phyloP scores from a whole-genome alignment of 2,329 filamentous ascomycete genomes.

The Esteya vermicola region DNA sequence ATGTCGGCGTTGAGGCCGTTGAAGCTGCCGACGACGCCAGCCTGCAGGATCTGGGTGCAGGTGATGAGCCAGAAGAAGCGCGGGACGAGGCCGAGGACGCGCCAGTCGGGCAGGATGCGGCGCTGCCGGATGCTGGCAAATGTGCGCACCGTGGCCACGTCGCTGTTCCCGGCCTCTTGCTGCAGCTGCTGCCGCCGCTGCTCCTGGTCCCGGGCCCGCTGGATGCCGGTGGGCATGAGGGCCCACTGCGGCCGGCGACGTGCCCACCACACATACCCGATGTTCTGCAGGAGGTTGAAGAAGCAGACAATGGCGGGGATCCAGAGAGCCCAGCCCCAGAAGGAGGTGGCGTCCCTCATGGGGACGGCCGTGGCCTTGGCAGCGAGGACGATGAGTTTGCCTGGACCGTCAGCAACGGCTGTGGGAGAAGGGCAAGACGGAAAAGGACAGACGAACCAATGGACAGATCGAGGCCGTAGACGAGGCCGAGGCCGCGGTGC shows the following conservation, averaged over 20 bases:
- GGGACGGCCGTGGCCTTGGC: conserved; percentile 15
- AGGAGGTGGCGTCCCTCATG: conserved; percentile 13
- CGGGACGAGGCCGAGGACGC: conserved; percentile 8
- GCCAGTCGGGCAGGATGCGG: conserved; percentile 3
- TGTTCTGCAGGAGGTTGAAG: conserved; percentile 6
- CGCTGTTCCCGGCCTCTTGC: no score
- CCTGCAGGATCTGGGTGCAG: conserved; percentile 13
- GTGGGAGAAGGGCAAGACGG: no score
- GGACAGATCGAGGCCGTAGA: conserved; percentile 13
- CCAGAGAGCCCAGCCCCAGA: conserved; percentile 17
- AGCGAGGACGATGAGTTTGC: conserved; percentile 13
- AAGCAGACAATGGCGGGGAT: conserved; percentile 10
- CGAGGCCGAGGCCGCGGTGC: conserved; percentile 12
- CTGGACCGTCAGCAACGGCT: no score
- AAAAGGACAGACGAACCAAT: no score
- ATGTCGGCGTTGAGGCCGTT: conserved; percentile 4
- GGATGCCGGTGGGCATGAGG: conserved; percentile 12
- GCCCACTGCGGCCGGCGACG: conserved; percentile 12
- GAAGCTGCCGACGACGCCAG: conserved; percentile 9
- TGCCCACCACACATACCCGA: conserved; percentile 12
- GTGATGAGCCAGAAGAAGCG: conserved; percentile 14
- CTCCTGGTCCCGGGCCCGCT: no score
- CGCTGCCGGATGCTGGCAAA: background rate
- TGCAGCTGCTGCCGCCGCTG: no score
- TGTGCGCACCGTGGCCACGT: no score